Evolutionary conservation across 768 basidiomycete genomes (phyloP), one percentile per base, ranked within the genome.

Genomic region (Panellus pusillus): DNA sequence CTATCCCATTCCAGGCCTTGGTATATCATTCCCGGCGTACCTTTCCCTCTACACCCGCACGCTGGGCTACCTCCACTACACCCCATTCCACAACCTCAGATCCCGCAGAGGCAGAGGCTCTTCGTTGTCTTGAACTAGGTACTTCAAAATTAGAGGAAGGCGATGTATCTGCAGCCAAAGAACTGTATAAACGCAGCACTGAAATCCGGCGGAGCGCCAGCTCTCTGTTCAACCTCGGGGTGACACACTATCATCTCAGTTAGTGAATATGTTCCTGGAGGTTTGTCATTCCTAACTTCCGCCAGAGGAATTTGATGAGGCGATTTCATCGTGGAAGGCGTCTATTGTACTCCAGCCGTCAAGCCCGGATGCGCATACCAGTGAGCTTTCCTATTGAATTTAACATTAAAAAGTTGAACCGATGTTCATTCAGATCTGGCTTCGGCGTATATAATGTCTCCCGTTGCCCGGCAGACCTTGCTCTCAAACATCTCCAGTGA

Each of bases 241-340:
- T 93, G 28, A 91, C 92, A 4, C 86, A 91, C 65, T 93, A 93
- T 68, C 91, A 93, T 68, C 80, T 93, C 44, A 92, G 91, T 93
- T 44, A 54, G 39, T 19, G 28, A 13, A 62, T 54, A 50, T 31
- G 20, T 45, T 36, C 50, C 9, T 57, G n/a, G 44, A 36, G 32
- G 32, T 7, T 35, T 14, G 32, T 35, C 51, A 44, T 55, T 42
- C 44, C 51, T 57, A 40, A 52, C 46, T 37, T 52, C 32, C 13
- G 19, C 11, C 63, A 94, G 91, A 93, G 81, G 89, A 93, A 66
- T 94, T 85, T 67, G 87, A 91, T 63, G 83, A 88, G 31, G 92
- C 92, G 28, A 93, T 94, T 57, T 72, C 81, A 37, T 83, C 87
- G 31, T 94, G 92, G 92, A 88, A 91, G 58, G 89, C 91, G 62